These are phyloP conservation scores for Baudoinia panamericana DNA, from an alignment of 495 filamentous ascomycete species.

Conservation along the genomic window DNA sequence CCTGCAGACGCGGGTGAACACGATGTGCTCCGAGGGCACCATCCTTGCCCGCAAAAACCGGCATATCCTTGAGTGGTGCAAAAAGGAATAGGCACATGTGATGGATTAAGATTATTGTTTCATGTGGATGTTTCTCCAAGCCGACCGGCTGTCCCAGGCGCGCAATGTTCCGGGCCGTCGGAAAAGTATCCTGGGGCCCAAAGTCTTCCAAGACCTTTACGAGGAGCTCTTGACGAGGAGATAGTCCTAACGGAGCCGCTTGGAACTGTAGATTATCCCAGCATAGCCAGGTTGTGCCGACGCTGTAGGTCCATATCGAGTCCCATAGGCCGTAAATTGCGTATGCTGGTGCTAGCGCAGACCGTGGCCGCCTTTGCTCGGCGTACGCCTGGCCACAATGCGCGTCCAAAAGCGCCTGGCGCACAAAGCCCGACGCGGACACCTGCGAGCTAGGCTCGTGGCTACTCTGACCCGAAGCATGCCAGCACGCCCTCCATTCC, in stretches of 20 bases:
- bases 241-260: constrained; percentile 37
- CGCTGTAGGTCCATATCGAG: too few species aligned
- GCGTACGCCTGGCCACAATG: not conserved
- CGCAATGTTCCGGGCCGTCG: constrained; percentile 1
- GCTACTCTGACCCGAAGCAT: constrained; percentile 12
- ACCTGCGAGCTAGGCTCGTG: too few species aligned
- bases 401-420: too few species aligned
- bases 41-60: constrained; percentile 48
- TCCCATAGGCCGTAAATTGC: too few species aligned
- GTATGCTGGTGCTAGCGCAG: constrained; percentile 31
- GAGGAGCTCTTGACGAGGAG: constrained; percentile 34
- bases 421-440: too few species aligned
- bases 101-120: too few species aligned
- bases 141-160: too few species aligned
- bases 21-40: constrained; percentile 44
- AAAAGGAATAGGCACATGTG: too few species aligned
- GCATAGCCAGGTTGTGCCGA: constrained; percentile 27
- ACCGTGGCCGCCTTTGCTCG: constrained; percentile 8
- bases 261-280: constrained; percentile 33
- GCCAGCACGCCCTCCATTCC: constrained; percentile 36
- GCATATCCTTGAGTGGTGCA: constrained; percentile 45
- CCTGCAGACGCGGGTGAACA: constrained; percentile 36
- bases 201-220: constrained; percentile 32
- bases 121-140: too few species aligned
- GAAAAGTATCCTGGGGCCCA: constrained; percentile 23